Evolutionary conservation across 2,329 filamentous ascomycete species (phyloP).

Genomic region (Phyllosticta ampelicida): DNA sequence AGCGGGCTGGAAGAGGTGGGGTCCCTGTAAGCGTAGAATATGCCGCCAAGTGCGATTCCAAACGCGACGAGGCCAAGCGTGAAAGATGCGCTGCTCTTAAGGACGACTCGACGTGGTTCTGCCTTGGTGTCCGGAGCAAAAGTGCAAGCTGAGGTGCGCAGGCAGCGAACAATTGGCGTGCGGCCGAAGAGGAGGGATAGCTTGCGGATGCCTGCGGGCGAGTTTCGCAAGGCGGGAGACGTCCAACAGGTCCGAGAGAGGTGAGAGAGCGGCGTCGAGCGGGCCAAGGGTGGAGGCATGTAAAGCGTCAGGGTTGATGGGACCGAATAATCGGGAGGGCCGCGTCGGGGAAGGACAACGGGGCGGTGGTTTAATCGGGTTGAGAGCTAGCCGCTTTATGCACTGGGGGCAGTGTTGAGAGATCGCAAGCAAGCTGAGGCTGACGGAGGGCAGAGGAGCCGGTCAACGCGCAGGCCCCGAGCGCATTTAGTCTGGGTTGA

Average conservation of each 20-base stretch:
- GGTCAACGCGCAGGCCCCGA: background rate
- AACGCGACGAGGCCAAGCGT: slow-evolving; percentile 21
- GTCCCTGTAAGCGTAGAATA: slow-evolving; percentile 15
- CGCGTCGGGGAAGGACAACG: background rate
- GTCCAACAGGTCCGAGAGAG: background rate
- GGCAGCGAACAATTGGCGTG: background rate
- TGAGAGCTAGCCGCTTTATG: background rate
- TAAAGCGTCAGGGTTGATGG: background rate
- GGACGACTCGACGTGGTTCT: background rate
- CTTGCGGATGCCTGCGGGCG: background rate
- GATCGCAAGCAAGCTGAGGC: too few species aligned
- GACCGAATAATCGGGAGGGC: background rate
- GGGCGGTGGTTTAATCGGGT: background rate
- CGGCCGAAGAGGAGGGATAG: background rate
- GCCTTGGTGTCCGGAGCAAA: background rate
- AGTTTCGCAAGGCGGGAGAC: background rate
- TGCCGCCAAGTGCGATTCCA: slow-evolving; percentile 24
- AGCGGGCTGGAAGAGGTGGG: slow-evolving; percentile 13
- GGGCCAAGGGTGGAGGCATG: background rate
- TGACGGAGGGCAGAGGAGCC: background rate
- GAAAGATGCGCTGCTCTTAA: slow-evolving; percentile 17
- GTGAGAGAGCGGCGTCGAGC: background rate
- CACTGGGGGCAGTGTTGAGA: background rate
- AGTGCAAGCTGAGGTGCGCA: background rate
- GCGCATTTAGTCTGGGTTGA: background rate